Conservation (phyloP, 2,329 filamentous ascomycete species). For the Curvularia eragrostidis region DNA sequence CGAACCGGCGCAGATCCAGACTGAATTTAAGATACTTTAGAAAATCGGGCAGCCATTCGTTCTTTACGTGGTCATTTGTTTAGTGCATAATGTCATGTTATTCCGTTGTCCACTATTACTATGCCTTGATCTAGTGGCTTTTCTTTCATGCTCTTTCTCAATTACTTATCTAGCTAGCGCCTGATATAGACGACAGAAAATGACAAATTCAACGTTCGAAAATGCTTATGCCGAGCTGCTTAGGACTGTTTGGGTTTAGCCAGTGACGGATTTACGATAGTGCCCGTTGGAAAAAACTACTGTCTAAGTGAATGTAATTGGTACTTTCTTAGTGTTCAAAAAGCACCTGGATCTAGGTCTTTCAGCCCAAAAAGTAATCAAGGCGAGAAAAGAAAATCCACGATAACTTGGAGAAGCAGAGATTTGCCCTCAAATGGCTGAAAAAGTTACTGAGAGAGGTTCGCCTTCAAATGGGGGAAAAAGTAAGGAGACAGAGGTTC, state of each 20-base stretch:
- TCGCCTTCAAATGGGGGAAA: constrained; percentile 9
- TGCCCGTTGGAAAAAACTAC: background rate
- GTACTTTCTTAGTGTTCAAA: background rate
- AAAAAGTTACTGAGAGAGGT: constrained; percentile 23
- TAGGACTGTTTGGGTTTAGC: background rate
- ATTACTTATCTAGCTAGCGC: background rate
- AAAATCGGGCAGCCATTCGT: constrained; percentile 47
- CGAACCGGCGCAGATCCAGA: background rate
- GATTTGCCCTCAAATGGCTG: constrained; percentile 15
- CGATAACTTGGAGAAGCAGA: constrained; percentile 13
- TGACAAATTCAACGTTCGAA: background rate
- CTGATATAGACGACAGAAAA: background rate
- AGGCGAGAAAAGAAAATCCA: background rate
- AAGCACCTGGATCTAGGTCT: background rate
- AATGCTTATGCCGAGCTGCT: background rate
- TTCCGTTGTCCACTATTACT: constrained; percentile 45
- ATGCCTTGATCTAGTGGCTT: constrained; percentile 7
- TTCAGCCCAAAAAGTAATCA: background rate
- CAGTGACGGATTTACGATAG: background rate
- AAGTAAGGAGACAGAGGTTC: constrained; percentile 21
- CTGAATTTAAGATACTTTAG: constrained; percentile 25
- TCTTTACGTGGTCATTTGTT: constrained; percentile 41
- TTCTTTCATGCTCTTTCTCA: background rate
- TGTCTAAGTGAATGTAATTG: background rate
- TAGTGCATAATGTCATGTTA: constrained; percentile 45